Evolutionary conservation across 495 filamentous ascomycete species (phyloP), one percentile per base, ranked within the genome.

Genomic region (Xeromyces bisporus): DNA sequence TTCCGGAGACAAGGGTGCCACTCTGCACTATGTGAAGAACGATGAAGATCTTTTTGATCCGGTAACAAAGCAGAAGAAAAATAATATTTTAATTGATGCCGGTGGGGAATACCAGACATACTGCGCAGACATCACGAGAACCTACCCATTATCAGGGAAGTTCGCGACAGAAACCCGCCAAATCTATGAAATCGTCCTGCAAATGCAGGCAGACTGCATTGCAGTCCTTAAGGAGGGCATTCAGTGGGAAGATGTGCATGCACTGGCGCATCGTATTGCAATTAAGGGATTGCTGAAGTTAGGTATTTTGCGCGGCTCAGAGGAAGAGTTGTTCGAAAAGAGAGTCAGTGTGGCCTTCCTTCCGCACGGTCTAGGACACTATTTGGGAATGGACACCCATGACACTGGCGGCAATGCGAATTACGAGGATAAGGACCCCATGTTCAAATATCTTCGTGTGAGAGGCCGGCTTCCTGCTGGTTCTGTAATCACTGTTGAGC

Each of bases 341-440:
- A 60, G 83, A 26, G 75, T 80, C 23, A 86, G 77, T 39, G 74
- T 77, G 2, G 83, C 85, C 4, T 94, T 94, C 60, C 79, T 93
- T 48, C 86, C 86, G 3, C 86, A 94, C 47, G 86, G 86, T 4
- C 62, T 94, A 3, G 86, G 86, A 0, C 84, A 94, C 48, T 87
- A 91, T 42, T 62, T 94, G 6, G 86, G 86, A 29, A 80, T 94
- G 78, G 86, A 94, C 52, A 92, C 83, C 5, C 86, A 94, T 55
- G 86, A 94, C 46, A 80, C 76, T 1, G 86, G 85, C 35, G 86
- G 84, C 12, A 72, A 89, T 48, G 67, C 84, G 2, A 80, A 93
- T 49, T 92, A 93, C 40, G 60, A 59, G 24, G 91, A 96, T 44
- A 56, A 62, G 39, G 86, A 99, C 51, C 50, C 70, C 25, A 77